Conservation (phyloP, 768 basidiomycete species). For the Russula earlei region DNA sequence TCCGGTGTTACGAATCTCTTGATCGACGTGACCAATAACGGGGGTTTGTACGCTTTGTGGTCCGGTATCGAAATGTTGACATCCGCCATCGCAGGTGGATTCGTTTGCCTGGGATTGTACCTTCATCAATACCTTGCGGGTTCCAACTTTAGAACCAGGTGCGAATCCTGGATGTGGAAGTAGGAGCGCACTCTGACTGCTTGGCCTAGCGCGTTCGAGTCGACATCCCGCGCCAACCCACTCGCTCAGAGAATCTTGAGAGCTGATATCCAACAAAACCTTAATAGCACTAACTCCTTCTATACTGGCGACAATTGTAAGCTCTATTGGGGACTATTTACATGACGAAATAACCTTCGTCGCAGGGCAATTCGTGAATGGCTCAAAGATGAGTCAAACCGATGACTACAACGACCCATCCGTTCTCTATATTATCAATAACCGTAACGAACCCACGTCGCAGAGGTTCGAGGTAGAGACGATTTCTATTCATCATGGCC, state of each 20-base stretch:
- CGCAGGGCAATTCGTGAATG: constrained; percentile 29
- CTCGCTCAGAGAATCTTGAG: constrained; percentile 52
- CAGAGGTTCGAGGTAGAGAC: constrained; percentile 28
- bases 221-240: constrained; percentile 42
- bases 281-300: constrained; percentile 30
- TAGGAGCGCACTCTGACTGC: background rate
- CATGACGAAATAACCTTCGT: background rate
- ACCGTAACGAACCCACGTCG: constrained; percentile 24
- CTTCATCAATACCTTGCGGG: constrained; percentile 49
- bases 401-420: constrained; percentile 28
- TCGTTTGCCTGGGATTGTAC: constrained; percentile 53
- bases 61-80: background rate
- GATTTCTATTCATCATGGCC: background rate
- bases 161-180: constrained; percentile 21
- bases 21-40: constrained; percentile 55
- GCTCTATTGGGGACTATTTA: constrained; percentile 12
- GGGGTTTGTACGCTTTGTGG: constrained; percentile 32
- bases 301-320: constrained; percentile 47
- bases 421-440: constrained; percentile 24
- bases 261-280: constrained; percentile 38
- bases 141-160: constrained; percentile 41
- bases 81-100: constrained; percentile 37
- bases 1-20: constrained; percentile 42
- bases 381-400: constrained; percentile 21
- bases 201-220: constrained; percentile 42